A percentile compares a stretch with the other conserved stretches of the same genome.
Conservation (phyloP, 768 basidiomycete genomes). For the Tricholoma hemisulphureum region DNA sequence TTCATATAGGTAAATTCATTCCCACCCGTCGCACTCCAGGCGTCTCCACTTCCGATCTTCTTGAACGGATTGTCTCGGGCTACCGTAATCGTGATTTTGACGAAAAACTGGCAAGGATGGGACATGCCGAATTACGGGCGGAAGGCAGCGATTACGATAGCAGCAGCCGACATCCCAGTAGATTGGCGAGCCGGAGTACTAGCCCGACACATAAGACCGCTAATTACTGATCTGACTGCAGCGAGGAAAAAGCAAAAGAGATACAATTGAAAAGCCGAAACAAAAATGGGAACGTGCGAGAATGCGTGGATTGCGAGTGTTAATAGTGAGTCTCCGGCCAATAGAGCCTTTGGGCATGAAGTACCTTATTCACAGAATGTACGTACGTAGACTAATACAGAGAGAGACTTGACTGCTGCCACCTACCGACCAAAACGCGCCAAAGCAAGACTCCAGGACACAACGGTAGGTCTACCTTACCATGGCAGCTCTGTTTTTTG, state of each 20-base stretch:
- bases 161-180: slow-evolving; percentile 32
- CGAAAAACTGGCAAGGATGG: slow-evolving; percentile 87
- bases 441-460: too few species aligned
- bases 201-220: slow-evolving; percentile 20
- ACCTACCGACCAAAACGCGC: too few species aligned
- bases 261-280: background rate
- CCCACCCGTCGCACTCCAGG: slow-evolving; percentile 95
- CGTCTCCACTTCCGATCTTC: slow-evolving; percentile 88
- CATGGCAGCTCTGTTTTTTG: too few species aligned
- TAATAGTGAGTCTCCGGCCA: background rate
- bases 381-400: background rate
- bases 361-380: background rate
- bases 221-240: background rate
- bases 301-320: background rate
- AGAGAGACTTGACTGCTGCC: too few species aligned
- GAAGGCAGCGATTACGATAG: slow-evolving; percentile 58
- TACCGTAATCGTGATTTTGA: slow-evolving; percentile 88
- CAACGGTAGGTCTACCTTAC: too few species aligned
- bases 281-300: background rate
- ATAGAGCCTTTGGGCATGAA: background rate
- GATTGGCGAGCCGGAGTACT: slow-evolving; percentile 30
- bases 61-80: slow-evolving; percentile 87
- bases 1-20: slow-evolving; percentile 76
- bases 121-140: slow-evolving; percentile 66
- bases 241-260: background rate